Percentiles rank a stretch among this genome's conserved stretches.
Evolutionary conservation across 2,329 filamentous ascomycete species (phyloP).

Genomic region (Erysiphe neolycopersici): DNA sequence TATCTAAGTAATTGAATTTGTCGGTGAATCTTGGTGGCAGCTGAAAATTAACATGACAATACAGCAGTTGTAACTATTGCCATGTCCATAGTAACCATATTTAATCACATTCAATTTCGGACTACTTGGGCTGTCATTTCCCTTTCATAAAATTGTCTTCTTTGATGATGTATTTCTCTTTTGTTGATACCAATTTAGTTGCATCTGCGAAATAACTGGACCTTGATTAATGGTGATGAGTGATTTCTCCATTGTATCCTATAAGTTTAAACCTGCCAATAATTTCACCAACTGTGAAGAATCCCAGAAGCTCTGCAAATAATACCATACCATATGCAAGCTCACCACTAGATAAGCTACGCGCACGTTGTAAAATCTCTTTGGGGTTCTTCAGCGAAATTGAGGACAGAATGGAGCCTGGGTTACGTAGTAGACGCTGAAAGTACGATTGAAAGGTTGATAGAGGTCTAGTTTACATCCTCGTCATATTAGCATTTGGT

Average conservation of each 20-base stretch:
- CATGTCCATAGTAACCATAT: too few species aligned
- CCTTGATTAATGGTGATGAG: conserved; percentile 23
- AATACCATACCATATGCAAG: conserved; percentile 50
- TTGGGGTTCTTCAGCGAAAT: conserved; percentile 23
- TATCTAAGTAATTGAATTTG: too few species aligned
- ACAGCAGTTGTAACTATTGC: too few species aligned
- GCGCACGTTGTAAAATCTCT: conserved; percentile 29
- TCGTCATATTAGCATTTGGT: too few species aligned
- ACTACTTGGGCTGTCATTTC: too few species aligned
- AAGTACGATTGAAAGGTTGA: conserved; percentile 71
- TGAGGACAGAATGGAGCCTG: conserved; percentile 23
- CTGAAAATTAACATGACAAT: too few species aligned
- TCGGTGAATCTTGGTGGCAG: too few species aligned
- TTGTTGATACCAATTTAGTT: background rate
- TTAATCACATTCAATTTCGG: too few species aligned
- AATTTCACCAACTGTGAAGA: conserved; percentile 96
- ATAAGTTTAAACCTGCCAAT: conserved; percentile 86
- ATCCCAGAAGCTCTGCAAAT: conserved; percentile 65
- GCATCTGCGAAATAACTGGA: background rate
- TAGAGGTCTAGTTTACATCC: conserved; percentile 28
- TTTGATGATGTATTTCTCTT: background rate
- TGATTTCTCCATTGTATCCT: conserved; percentile 55
- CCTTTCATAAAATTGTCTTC: background rate
- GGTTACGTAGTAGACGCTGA: conserved; percentile 50
- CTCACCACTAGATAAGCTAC: conserved; percentile 46